Evolutionary conservation across 768 basidiomycete species (phyloP).

Genomic region (Pulveroboletus sp.): DNA sequence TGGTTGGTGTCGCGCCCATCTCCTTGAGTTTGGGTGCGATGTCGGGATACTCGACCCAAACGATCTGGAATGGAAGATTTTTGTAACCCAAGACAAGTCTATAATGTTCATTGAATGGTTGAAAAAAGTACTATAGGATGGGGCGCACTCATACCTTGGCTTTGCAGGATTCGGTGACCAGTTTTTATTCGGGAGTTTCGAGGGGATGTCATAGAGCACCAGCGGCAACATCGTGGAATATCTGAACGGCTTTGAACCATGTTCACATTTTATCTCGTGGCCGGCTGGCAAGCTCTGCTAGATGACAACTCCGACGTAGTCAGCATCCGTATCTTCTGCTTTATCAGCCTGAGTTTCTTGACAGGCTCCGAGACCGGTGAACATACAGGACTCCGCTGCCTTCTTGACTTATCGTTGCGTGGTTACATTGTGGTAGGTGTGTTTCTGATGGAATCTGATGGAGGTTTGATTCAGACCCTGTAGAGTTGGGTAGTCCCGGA

Average conservation of each 20-base stretch:
- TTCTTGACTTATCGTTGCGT: background rate
- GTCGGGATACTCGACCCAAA: slow-evolving; percentile 35
- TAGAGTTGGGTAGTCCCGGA: too few species aligned
- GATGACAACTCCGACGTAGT: background rate
- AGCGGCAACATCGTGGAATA: slow-evolving; percentile 23
- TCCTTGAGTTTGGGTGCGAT: slow-evolving; percentile 24
- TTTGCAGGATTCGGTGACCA: slow-evolving; percentile 40
- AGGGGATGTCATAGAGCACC: slow-evolving; percentile 37
- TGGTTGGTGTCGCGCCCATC: slow-evolving; percentile 25
- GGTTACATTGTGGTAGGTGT: background rate
- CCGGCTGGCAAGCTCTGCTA: too few species aligned
- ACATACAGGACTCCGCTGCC: background rate
- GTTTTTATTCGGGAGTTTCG: slow-evolving; percentile 24
- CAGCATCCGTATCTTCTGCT: background rate
- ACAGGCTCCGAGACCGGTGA: background rate
- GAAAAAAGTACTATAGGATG: background rate
- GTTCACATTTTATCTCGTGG: background rate
- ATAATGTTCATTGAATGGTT: background rate
- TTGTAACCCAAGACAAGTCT: slow-evolving; percentile 34
- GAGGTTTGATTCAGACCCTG: too few species aligned
- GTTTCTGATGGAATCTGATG: background rate
- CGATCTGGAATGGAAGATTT: slow-evolving; percentile 30
- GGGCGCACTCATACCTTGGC: slow-evolving; percentile 26
- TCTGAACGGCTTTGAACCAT: background rate
- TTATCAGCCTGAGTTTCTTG: slow-evolving; percentile 6